These are phyloP conservation scores for Yamadazyma kitorensis DNA, from an alignment of 805 yeast genomes.

Conservation along the genomic window DNA sequence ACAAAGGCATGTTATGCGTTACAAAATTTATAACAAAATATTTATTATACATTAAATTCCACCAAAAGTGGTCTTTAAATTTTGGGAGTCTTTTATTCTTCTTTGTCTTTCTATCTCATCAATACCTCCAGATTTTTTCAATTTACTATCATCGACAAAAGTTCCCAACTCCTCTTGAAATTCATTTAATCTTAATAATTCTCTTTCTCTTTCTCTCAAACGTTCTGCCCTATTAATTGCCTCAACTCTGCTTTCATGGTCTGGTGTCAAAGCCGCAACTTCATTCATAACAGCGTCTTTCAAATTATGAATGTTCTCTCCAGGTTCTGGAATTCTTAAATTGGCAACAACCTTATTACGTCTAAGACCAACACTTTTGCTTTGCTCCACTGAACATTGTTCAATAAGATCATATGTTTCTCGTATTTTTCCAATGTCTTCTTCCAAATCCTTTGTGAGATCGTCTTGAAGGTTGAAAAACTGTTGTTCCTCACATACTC, in stretches of 20 bases:
- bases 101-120: constrained; percentile 79
- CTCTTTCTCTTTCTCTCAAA: constrained; percentile 68
- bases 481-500: constrained; percentile 91
- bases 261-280: constrained; percentile 75
- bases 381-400: constrained; percentile 75
- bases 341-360: constrained; percentile 38
- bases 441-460: constrained; percentile 70
- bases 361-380: constrained; percentile 51
- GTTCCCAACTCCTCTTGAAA: constrained; percentile 84
- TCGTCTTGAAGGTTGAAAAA: constrained; percentile 89
- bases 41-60: neutral
- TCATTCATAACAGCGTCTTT: constrained; percentile 79
- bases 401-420: constrained; percentile 83
- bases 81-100: constrained; percentile 65
- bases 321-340: constrained; percentile 54
- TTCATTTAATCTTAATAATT: constrained; percentile 51
- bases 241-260: constrained; percentile 79
- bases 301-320: constrained; percentile 53
- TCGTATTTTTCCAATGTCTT: constrained; percentile 74
- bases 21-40: neutral
- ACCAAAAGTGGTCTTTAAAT: constrained; percentile 42
- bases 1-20: constrained; percentile 6
- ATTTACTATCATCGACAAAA: constrained; percentile 73
- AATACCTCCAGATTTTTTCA: constrained; percentile 84
- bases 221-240: constrained; percentile 89